Percentiles rank a stretch among this genome's conserved stretches.
phyloP scores from a whole-genome alignment of 2,329 filamentous ascomycete species.

The Peltaster fructicola region DNA sequence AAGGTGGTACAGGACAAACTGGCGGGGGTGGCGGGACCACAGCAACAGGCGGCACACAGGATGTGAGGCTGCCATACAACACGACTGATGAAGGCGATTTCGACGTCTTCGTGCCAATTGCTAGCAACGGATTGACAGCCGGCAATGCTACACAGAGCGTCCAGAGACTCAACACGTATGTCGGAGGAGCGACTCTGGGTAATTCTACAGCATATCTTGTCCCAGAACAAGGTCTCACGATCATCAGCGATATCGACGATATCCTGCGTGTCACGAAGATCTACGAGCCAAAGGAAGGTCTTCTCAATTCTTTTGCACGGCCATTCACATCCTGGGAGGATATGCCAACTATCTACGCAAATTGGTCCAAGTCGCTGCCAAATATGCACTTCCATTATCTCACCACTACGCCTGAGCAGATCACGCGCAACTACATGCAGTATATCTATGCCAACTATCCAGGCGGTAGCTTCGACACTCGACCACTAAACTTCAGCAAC shows the following conservation, averaged over 20 bases:
- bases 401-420: constrained; percentile 63
- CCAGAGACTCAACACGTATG: constrained; percentile 51
- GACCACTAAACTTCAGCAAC: constrained; percentile 66
- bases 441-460: constrained; percentile 66
- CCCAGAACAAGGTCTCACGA: constrained; percentile 49
- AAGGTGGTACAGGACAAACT: constrained; percentile 33
- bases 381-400: constrained; percentile 67
- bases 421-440: constrained; percentile 61
- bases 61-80: constrained; percentile 43
- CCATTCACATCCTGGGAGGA: constrained; percentile 57
- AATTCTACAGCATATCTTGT: constrained; percentile 65
- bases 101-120: constrained; percentile 49
- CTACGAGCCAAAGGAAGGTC: constrained; percentile 54
- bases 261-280: constrained; percentile 69
- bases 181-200: constrained; percentile 44
- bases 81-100: constrained; percentile 56
- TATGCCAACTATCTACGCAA: constrained; percentile 63
- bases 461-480: constrained; percentile 58
- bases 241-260: constrained; percentile 65
- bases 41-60: constrained; percentile 42
- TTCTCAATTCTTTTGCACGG: constrained; percentile 59
- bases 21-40: constrained; percentile 34
- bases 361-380: constrained; percentile 50
- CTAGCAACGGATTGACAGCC: constrained; percentile 40
- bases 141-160: constrained; percentile 48